Evolutionary conservation across 2,329 filamentous ascomycete genomes (phyloP), one percentile per base, ranked within the genome.

Genomic region (Clarireedia homoeocarpa): DNA sequence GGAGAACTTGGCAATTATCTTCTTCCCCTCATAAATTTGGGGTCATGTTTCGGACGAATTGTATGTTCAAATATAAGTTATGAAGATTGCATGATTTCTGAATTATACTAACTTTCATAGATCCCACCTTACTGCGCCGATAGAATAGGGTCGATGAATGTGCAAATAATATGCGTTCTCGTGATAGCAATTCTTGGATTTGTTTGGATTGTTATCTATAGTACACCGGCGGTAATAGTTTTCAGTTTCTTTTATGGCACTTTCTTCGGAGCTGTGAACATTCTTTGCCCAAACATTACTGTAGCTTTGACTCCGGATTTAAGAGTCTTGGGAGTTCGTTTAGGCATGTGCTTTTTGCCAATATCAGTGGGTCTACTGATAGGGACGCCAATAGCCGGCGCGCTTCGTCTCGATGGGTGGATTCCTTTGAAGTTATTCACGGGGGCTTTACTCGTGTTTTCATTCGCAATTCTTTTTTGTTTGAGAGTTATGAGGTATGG

Each of bases 191-290:
- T 62, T 27, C 30, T 59, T 7, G 52, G 34, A 46, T 59, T 58
- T 39, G 40, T 39, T 2, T 78, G 81, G 80, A 70, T 81, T 7
- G 73, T 75, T 2, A 69, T 71, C 14, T 72, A 71, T 5, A 73
- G 72, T 26, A 77, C 81, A 4, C 74, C 82, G 0, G 77, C 90
- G 34, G 75, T 90, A 15, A 75, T 95, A 56, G 72, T 88, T 6
- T 95, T 91, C 66, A 78, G 83, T 0, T 67, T 90, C 4, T 66
- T 92, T 2, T 95, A 95, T 67, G 90, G 91, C 1, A 91, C 95
- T 65, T 81, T 83, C 1, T 89, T 83, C 46, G 91, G 90, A 4
- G 38, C 51, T 17, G 20, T 53, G 5, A 27, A 34, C 5, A 39
- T 14, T 38, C 54, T 59, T 10, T 48, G 12, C 3, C 26, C 50